Evolutionary conservation across 768 basidiomycete genomes (phyloP), one percentile per base, ranked within the genome.

Genomic region (Pleurotus djamor): DNA sequence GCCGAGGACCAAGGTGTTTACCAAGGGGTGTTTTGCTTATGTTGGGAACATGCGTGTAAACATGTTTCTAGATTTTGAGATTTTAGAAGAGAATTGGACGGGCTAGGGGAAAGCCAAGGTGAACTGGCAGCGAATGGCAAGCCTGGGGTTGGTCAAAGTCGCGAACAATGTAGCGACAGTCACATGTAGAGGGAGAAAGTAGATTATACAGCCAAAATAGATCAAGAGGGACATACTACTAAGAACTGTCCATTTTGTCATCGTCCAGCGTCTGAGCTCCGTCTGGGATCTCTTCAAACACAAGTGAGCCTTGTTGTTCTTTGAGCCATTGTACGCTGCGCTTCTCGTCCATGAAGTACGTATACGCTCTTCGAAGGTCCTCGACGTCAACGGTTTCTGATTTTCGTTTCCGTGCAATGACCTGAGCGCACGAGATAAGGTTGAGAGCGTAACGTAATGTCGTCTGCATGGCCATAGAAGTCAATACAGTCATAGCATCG

Each of bases 361-460:
- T 82, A 71, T 98, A 98, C 1, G 88, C 92, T 57, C 89, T 79
- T 51, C 90, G 76, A 35, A 98, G 78, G 70, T 98, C 96, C 52
- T 90, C 87, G 0, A 92, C 89, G 43, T 89, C 92, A 8, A 98
- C 95, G 35, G 80, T 77, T 57, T 88, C 87, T 7, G 84, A 78
- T 65, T 93, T 95, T 34, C 96, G 84, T 67, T 94, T 89, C 61
- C 84, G 81, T 5, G 96, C 91, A 14, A 96, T 78, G 48, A 97
- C 84, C 63, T 92, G 87, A 0, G 91, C 92, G 50, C 94, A 94
- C 1, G 96, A 95, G 63, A 99, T 98, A 58, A 98, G 78, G 74
- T 98, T 96, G 47, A 98, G 83, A 0, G 94, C 91, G 68, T 97
- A 98, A 58, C 96, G 89, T 43, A 98, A 79, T 0, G 95, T 97